phyloP scores from a whole-genome alignment of 768 basidiomycete species.

The Dendrothele bispora region DNA sequence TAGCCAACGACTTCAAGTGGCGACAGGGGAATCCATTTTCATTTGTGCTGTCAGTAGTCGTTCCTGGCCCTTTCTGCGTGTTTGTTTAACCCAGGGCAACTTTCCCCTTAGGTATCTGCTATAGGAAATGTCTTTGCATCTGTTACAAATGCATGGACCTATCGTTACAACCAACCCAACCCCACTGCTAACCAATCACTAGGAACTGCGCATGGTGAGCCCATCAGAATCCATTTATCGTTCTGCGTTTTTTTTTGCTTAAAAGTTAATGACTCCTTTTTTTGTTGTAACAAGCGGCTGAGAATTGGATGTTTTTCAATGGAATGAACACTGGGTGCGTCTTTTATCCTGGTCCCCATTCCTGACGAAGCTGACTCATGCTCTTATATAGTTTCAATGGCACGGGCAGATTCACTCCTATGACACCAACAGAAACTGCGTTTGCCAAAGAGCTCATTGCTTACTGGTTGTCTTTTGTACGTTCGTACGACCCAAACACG shows the following conservation, averaged over 20 bases:
- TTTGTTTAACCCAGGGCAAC: background rate
- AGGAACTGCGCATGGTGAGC: constrained; percentile 29
- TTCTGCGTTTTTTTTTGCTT: too few species aligned
- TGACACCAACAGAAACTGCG: constrained; percentile 44
- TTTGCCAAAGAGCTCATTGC: constrained; percentile 62
- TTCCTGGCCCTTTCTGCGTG: too few species aligned
- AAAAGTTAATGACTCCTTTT: too few species aligned
- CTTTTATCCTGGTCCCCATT: constrained; percentile 8
- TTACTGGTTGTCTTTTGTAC: constrained; percentile 69
- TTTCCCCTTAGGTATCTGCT: background rate
- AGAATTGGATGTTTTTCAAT: constrained; percentile 70
- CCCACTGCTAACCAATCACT: too few species aligned
- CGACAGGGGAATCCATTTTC: constrained; percentile 50
- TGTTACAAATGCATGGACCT: constrained; percentile 44
- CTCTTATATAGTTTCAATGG: constrained; percentile 50
- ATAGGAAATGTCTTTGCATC: constrained; percentile 41
- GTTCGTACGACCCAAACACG: constrained; percentile 54
- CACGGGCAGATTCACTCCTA: constrained; percentile 45
- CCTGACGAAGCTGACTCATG: too few species aligned
- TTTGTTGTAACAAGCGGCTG: constrained; percentile 55
- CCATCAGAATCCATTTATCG: too few species aligned
- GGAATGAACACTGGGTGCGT: constrained; percentile 61
- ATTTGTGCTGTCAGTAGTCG: constrained; percentile 54
- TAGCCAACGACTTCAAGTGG: constrained; percentile 40
- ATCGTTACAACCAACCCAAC: constrained; percentile 59